Base-by-base conservation (phyloP, 345 rosid species). In the Eucalyptus marginata region DNA sequence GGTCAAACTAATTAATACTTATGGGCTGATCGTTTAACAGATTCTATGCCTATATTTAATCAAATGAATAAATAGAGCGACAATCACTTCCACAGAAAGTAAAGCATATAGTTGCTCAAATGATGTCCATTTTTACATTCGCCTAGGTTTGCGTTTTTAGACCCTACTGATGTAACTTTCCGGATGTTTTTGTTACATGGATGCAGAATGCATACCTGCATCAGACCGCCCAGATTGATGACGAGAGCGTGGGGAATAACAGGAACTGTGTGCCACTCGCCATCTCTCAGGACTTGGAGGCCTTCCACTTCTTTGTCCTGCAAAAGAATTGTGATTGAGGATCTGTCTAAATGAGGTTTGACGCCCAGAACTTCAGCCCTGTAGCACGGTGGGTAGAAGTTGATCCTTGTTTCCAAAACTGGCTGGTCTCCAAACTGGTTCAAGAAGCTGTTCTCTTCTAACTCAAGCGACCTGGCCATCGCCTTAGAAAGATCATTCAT, bases 381-480 rank as follows among this genome's bases (percentile, higher is more conserved):
- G 8, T 90, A 90, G 87, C 95, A 92, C 3, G 94, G 94, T 13
- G 96, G 96, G 81, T 95, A 95, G 91, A 93, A 91, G 90, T 94
- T 95, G 90, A 93, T 92, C 86, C 96, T 89, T 5, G 89, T 92
- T 86, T 89, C 89, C 93, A 93, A 87, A 2, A 88, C 62, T 24
- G 93, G 85, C 40, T n/a, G 58, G 47, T 89, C 93, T 46, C 96
- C 95, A 83, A 88, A 94, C 88, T 92, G 94, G 10, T 91, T 87
- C 46, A 87, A 84, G 91, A 94, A 95, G 90, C 94, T 90, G 49
- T 90, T 88, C 88, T 95, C 93, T 64, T 92, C 94, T 76, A 95
- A 64, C 31, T 90, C 68, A 62, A 95, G 88, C 4, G 95, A 92
- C 80, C 46, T 90, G 10, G 95, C 94, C 92, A 92, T 93, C 59